Base-by-base conservation (phyloP, 1,284 basidiomycete species). In the Ceratobasidium sp. region DNA sequence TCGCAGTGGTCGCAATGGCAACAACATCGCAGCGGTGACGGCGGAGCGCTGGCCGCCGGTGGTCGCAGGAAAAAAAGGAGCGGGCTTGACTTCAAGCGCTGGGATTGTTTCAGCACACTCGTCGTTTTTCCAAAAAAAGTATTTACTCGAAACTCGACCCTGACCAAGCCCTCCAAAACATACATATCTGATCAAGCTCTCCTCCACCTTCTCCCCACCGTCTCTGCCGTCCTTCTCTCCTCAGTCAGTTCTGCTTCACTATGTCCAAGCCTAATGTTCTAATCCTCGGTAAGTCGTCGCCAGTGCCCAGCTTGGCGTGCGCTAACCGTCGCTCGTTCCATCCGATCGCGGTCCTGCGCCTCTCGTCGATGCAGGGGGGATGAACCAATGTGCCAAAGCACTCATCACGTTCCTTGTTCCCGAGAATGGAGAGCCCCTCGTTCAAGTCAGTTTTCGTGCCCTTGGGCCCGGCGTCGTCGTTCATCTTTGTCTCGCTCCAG, bases 381-480 rank as follows among this genome's bases (percentile, higher is more conserved):
- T 93, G 76, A 92, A 92, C 82, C 92, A 89, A 72, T 91, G 85
- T 80, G 89, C 92, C 16, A 86, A 91, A 66, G 85, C 89, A 56
- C 86, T 93, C 68, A 89, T 90, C 53, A 82, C 85, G 74, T 82
- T 86, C 63, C 85, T 93, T 19, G 87, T 91, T 46, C 90, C 90
- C 2, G 78, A 86, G 22, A 84, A 89, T 48, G 89, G 88, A 54
- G 87, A 89, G 74, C 83, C 89, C 59, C 86, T 93, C 46, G 92
- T 95, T 71, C 89, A 90, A 62, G 92, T 94, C 80, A 76, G 90
- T 85, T 41, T 41, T 54, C 76, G 75, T 46, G 48, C 27, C 3
- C 59, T 31, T 65, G 46, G 19, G 41, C 76, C 77, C 73, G 59
- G 69, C 73, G 39, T 65, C 63, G 29, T 61, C 16, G 56, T 71